Evolutionary conservation across 1,139 yeast genomes (phyloP).

Genomic region (Saccharomyces hybrid): DNA sequence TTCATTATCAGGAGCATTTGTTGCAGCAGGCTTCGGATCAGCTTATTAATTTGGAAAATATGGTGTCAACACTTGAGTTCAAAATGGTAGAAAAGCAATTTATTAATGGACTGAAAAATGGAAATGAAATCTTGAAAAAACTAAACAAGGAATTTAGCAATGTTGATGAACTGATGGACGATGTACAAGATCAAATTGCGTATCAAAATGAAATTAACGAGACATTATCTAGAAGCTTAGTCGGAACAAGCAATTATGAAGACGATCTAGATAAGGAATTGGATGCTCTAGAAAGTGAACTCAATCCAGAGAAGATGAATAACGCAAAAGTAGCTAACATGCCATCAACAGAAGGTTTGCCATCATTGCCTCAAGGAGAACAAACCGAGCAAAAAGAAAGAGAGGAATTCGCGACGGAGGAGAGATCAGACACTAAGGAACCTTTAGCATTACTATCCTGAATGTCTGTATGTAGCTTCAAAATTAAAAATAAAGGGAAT

Average conservation of each 20-base stretch:
- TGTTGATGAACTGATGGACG: conserved; percentile 80
- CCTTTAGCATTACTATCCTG: background rate
- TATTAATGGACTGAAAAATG: conserved; percentile 67
- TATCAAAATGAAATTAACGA: conserved; percentile 64
- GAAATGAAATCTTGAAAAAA: conserved; percentile 64
- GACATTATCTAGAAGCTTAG: conserved; percentile 38
- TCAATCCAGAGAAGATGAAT: conserved; percentile 13
- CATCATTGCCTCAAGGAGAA: conserved; percentile 6
- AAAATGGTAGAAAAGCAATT: conserved; percentile 84
- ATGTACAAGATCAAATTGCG: conserved; percentile 69
- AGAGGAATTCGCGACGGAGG: background rate
- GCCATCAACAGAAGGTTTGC: conserved; percentile 22
- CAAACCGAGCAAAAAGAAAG: background rate
- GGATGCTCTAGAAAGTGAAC: conserved; percentile 36
- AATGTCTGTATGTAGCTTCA: background rate
- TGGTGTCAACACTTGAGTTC: conserved; percentile 74
- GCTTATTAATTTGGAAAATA: conserved; percentile 63
- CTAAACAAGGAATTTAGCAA: conserved; percentile 72
- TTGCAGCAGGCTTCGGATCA: conserved; percentile 67
- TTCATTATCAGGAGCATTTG: conserved; percentile 72
- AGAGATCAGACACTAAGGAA: background rate
- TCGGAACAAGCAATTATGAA: conserved; percentile 40
- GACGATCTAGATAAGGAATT: conserved; percentile 52
- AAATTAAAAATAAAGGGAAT: background rate
- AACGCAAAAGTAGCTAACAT: conserved; percentile 11